Conservation (phyloP, 257 asterid genomes). For the Fraxinus americana region DNA sequence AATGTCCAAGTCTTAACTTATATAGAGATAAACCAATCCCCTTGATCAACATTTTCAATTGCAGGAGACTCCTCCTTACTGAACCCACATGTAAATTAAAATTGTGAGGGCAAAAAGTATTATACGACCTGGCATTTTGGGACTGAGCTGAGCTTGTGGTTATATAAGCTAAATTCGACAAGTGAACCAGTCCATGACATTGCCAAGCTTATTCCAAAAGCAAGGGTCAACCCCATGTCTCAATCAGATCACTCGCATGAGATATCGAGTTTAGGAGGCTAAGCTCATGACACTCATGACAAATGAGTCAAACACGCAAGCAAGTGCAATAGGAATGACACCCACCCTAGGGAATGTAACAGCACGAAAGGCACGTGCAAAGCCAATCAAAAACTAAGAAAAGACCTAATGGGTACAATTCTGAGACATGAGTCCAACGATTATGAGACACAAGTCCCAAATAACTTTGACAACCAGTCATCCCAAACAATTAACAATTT, state of each 20-base stretch:
- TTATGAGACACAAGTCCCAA: neutral
- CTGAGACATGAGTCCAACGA: neutral
- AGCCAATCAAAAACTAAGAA: neutral
- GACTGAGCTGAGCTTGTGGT: neutral
- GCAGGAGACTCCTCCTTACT: neutral
- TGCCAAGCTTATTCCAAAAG: neutral
- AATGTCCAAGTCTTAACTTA: neutral
- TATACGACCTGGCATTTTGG: neutral
- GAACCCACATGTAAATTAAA: neutral
- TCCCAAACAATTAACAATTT: neutral
- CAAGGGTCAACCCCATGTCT: neutral
- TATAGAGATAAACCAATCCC: neutral
- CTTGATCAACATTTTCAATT: slow-evolving; percentile 12
- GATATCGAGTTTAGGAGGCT: neutral
- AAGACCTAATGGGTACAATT: neutral
- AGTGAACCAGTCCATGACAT: neutral
- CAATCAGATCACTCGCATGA: neutral
- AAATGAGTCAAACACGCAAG: neutral
- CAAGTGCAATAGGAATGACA: neutral
- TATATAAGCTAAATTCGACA: neutral
- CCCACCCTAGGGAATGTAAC: too few species aligned
- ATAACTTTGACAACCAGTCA: neutral
- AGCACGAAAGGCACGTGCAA: neutral
- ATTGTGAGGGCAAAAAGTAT: neutral
- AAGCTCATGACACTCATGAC: neutral